Percentiles rank a stretch among this genome's conserved stretches.
phyloP scores from a whole-genome alignment of 2,329 filamentous ascomycete species.

The Fusarium multiceps region DNA sequence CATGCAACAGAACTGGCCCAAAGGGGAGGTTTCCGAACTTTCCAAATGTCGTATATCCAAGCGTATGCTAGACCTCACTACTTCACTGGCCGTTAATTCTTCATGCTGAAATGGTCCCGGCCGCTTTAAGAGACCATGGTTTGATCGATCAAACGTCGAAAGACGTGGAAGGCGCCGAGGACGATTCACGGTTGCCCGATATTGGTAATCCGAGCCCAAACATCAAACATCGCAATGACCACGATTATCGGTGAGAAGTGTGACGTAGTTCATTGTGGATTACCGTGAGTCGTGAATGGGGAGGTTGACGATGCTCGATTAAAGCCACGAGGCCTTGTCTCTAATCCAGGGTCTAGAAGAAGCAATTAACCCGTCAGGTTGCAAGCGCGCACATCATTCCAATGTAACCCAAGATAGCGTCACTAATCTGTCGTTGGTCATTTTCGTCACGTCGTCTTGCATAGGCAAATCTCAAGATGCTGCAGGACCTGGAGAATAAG shows the following conservation, averaged over 20 bases:
- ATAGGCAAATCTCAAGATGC: conserved; percentile 11
- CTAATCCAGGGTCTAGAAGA: not conserved
- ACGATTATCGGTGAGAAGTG: not conserved
- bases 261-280: conserved; percentile 1
- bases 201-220: conserved; percentile 1
- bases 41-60: conserved; percentile 22
- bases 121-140: conserved; percentile 20
- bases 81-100: conserved; percentile 19
- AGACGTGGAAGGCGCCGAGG: conserved; percentile 20
- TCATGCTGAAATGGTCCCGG: conserved; percentile 17
- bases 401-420: conserved; percentile 12
- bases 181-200: not conserved
- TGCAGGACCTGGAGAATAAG: not conserved
- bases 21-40: conserved; percentile 24
- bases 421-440: conserved; percentile 1
- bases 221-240: not conserved
- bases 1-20: conserved; percentile 37
- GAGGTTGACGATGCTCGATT: not conserved
- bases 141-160: conserved; percentile 35
- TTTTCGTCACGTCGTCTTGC: conserved; percentile 1
- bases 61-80: not conserved
- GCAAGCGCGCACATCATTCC: conserved; percentile 20
- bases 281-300: not conserved
- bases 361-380: conserved; percentile 7
- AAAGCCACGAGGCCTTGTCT: not conserved